Conservation (phyloP, 495 filamentous ascomycete species). For the Massariosphaeria phaeospora region DNA sequence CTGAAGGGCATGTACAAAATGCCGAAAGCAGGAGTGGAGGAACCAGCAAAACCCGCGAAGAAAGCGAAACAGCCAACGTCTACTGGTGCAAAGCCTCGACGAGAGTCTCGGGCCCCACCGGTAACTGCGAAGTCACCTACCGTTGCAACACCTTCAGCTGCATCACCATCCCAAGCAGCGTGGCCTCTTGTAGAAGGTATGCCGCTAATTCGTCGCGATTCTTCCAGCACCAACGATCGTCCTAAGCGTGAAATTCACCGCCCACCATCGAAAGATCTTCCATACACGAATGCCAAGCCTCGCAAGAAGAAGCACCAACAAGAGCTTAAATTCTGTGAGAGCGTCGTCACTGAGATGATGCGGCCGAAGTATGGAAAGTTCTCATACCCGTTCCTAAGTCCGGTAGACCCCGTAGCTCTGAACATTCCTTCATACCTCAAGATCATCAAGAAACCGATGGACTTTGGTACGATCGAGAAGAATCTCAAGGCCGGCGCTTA, state of each 20-base stretch:
- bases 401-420: conserved; percentile 89
- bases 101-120: conserved; percentile 26
- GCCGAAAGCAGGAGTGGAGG: conserved; percentile 45
- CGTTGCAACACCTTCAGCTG: conserved; percentile 46
- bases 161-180: conserved; percentile 49
- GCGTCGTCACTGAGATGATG: conserved; percentile 69
- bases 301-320: conserved; percentile 89
- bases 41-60: conserved; percentile 57
- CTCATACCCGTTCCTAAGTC: conserved; percentile 66
- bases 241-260: conserved; percentile 93
- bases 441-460: conserved; percentile 95
- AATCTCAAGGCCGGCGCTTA: conserved; percentile 82
- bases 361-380: conserved; percentile 64
- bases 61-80: conserved; percentile 47
- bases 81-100: conserved; percentile 29
- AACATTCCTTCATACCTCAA: conserved; percentile 92
- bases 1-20: conserved; percentile 53
- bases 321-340: conserved; percentile 85
- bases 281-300: conserved; percentile 73
- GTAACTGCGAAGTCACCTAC: conserved; percentile 34
- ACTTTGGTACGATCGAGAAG: conserved; percentile 67
- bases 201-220: conserved; percentile 90
- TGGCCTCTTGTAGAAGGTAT: conserved; percentile 83
- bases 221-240: conserved; percentile 64
- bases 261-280: conserved; percentile 77